Base-by-base conservation (phyloP, 257 asterid species). In the Mitragyna speciosa region DNA sequence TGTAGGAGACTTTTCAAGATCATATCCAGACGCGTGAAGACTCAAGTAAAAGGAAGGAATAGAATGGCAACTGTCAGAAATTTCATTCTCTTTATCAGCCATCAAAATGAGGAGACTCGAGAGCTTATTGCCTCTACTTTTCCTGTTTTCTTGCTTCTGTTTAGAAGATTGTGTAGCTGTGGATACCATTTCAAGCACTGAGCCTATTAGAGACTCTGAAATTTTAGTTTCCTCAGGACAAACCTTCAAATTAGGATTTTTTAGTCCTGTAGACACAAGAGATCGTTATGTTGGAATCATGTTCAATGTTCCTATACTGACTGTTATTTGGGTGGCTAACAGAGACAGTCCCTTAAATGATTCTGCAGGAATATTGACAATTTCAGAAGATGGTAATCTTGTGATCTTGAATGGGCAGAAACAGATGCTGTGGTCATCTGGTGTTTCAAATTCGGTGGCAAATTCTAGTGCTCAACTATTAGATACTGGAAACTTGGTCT, bases 271-370 rank as follows among this genome's bases (percentile, higher is more conserved):
- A 20, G 69, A 84, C 77, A 43, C 80, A 8, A 51, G 54, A 24
- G 69, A 76, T 17, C 82, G 73, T 66, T 84, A 84, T 75, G 70
- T 84, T 51, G 87, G 87, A 47, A 33, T 84, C 45, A 58, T 67
- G 72, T 74, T 68, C 48, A 79, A 79, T 43, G 28, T 61, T n/a
- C 80, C 87, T 56, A 56, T 76, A 47, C 58, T 28, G 12, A 80
- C 85, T 31, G 80, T 85, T 51, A 72, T 85, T 4, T 89, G 92
- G 92, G 88, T 89, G 19, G 90, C 90, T 81, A 89, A 87, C 66
- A 82, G 92, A 74, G 84, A 84, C 51, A 80, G 63, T 14, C 87
- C 88, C 61, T 52, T 88, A 14, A 67, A 64, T 8, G 88, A 76
- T 80, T 81, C 86, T 58, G n/a, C 79, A 7, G 90, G 89, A 67